phyloP scores from a whole-genome alignment of 139 green algal genomes.

The Deuterostichococcus epilithicus region DNA sequence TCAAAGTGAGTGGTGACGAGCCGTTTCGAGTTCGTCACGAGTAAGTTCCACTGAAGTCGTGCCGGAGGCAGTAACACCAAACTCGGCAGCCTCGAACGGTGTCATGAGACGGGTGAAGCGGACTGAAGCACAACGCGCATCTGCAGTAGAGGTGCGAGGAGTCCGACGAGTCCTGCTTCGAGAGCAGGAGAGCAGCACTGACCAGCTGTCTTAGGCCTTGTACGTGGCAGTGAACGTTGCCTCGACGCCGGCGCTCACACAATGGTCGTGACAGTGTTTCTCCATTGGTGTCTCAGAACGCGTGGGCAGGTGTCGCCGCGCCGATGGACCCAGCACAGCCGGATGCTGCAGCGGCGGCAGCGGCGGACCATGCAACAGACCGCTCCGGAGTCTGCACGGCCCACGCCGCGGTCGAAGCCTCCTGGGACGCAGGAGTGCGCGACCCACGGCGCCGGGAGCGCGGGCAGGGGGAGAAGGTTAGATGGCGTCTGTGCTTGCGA shows the following conservation, averaged over 20 bases:
- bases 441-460: background rate
- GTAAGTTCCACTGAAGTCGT: too few species aligned
- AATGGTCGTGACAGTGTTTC: too few species aligned
- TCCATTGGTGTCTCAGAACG: too few species aligned
- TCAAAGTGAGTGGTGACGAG: too few species aligned
- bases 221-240: too few species aligned
- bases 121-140: background rate
- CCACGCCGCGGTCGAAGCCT: background rate
- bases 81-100: background rate
- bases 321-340: background rate
- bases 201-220: too few species aligned
- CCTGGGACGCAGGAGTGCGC: background rate
- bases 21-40: too few species aligned
- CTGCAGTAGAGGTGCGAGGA: background rate
- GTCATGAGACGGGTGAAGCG: background rate
- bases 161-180: too few species aligned
- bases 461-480: constrained; percentile 7
- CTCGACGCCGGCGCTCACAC: too few species aligned
- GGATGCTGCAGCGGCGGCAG: background rate
- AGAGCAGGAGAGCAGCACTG: too few species aligned
- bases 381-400: background rate
- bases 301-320: background rate
- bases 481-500: too few species aligned
- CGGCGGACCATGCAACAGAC: background rate
- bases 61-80: too few species aligned